Percentiles rank a stretch among this genome's conserved stretches.
phyloP scores from a whole-genome alignment of 805 yeast genomes.

The Candida alai region DNA sequence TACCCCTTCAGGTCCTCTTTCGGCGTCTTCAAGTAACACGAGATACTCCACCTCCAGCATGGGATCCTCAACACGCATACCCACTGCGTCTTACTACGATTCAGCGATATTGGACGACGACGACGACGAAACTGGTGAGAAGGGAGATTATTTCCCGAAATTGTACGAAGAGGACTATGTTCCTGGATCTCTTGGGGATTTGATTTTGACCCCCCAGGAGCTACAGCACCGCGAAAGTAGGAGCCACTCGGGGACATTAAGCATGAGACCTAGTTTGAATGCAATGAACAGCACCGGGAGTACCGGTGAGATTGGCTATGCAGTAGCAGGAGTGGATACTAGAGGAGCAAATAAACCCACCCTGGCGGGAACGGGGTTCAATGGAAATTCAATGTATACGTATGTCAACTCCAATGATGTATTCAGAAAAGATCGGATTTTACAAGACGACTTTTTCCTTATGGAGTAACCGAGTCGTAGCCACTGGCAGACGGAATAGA shows the following conservation, averaged over 20 bases:
- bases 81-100: slow-evolving; percentile 3
- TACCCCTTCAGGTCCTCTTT: neutral
- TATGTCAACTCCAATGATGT: slow-evolving; percentile 5
- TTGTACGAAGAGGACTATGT: slow-evolving; percentile 71
- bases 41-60: slow-evolving; percentile 6
- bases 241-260: slow-evolving; percentile 42
- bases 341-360: no score
- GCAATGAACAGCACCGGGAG: slow-evolving; percentile 1
- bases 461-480: slow-evolving; percentile 34
- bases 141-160: slow-evolving; percentile 8
- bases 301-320: slow-evolving; percentile 2
- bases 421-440: slow-evolving; percentile 4
- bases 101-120: slow-evolving; percentile 8
- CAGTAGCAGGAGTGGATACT: slow-evolving; percentile 1
- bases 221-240: slow-evolving; percentile 64
- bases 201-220: slow-evolving; percentile 76
- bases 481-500: no score
- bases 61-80: slow-evolving; percentile 1
- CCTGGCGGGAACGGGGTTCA: no score
- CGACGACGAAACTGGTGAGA: slow-evolving; percentile 34
- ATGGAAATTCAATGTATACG: no score
- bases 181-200: slow-evolving; percentile 76
- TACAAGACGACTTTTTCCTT: slow-evolving; percentile 32
- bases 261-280: slow-evolving; percentile 30
- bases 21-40: slow-evolving; percentile 2